Evolutionary conservation across 2,329 filamentous ascomycete genomes (phyloP).

Genomic region (Incumbomyces delicatus): DNA sequence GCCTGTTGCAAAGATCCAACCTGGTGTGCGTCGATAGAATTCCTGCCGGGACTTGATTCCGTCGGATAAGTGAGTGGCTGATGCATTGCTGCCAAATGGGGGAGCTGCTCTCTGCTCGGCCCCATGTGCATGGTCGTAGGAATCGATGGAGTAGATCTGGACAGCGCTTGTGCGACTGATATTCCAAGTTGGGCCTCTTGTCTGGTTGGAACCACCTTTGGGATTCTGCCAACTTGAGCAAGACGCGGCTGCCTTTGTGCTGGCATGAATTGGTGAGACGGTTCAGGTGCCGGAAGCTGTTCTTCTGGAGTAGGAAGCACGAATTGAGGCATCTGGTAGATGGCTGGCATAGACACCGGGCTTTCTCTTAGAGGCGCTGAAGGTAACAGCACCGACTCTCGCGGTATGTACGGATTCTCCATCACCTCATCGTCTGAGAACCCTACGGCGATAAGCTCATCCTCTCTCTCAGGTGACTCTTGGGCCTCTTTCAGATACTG

Average conservation of each 20-base stretch:
- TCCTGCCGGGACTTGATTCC: not conserved
- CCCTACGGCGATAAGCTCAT: conserved; percentile 9
- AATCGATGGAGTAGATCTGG: conserved; percentile 14
- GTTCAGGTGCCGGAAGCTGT: not conserved
- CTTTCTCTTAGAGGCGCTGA: not conserved
- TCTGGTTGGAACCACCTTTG: conserved; percentile 62
- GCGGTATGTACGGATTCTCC: conserved; percentile 9
- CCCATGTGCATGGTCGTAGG: conserved; percentile 4
- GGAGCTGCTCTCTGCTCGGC: conserved; percentile 24
- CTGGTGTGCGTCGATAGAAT: not conserved
- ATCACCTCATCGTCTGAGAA: conserved; percentile 21
- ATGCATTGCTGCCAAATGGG: conserved; percentile 28
- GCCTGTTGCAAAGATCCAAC: not conserved
- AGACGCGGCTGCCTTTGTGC: conserved; percentile 16
- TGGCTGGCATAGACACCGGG: not conserved
- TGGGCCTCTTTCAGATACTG: conserved; percentile 35
- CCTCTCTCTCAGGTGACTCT: conserved; percentile 11
- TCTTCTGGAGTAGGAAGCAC: conserved; percentile 3
- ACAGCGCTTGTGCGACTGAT: not conserved
- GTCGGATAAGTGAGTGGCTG: not conserved
- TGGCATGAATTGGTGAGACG: conserved; percentile 5
- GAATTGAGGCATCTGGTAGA: not conserved
- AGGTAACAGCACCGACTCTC: conserved; percentile 7
- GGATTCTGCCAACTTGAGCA: conserved; percentile 73
- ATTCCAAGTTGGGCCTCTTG: conserved; percentile 52